Percentiles rank a stretch among this genome's conserved stretches.
These are phyloP conservation scores for Tulasnella sp. DNA, from an alignment of 768 basidiomycete genomes.

Conservation along the genomic window DNA sequence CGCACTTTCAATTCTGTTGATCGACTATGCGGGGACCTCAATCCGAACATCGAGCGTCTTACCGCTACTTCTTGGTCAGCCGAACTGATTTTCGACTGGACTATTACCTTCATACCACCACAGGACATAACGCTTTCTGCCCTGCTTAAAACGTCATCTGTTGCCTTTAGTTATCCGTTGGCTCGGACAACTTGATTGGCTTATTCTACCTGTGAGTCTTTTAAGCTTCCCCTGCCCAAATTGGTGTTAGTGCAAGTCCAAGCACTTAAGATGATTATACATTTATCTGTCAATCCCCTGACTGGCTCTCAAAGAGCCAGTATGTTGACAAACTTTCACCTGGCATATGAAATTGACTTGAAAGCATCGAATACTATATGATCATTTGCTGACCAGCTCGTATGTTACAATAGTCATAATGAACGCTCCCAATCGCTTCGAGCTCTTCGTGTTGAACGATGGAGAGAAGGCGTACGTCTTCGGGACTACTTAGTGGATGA, in stretches of 20 bases:
- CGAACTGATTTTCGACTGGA: not conserved
- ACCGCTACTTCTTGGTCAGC: no score
- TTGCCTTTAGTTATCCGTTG: no score
- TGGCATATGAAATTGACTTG: slow-evolving; percentile 12
- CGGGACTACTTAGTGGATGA: no score
- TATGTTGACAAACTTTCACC: slow-evolving; percentile 6
- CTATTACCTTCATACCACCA: no score
- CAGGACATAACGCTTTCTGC: not conserved
- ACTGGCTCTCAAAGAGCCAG: slow-evolving; percentile 23
- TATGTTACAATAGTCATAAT: slow-evolving; percentile 32
- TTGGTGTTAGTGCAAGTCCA: not conserved
- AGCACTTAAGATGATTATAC: slow-evolving; percentile 29
- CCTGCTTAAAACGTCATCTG: not conserved
- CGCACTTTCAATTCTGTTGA: not conserved
- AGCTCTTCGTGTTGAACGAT: slow-evolving; percentile 84
- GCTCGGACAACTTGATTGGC: no score
- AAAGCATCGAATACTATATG: not conserved
- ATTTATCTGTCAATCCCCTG: slow-evolving; percentile 49
- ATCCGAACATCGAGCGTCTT: not conserved
- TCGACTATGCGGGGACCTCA: not conserved
- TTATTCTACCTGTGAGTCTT: no score
- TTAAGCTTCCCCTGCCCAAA: not conserved
- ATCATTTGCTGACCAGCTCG: no score
- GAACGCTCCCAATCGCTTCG: slow-evolving; percentile 93
- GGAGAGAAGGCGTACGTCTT: slow-evolving; percentile 82